phyloP scores from a whole-genome alignment of 1,284 basidiomycete species.

The Rhodotorula sp. region DNA sequence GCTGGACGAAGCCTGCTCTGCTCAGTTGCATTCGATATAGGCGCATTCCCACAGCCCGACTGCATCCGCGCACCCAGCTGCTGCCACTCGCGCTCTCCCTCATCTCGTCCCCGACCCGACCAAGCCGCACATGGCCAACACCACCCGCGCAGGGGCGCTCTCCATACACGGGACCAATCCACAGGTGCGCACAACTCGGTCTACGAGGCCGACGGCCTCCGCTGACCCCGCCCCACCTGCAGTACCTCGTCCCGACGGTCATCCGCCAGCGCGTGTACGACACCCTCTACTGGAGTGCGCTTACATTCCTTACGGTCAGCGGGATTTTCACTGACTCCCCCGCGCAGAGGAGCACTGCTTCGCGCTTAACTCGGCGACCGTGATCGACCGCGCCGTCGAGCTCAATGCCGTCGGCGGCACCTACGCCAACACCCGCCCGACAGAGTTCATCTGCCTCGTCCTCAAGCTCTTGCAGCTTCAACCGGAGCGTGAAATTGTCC shows the following conservation, averaged over 20 bases:
- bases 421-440: slow-evolving; percentile 83
- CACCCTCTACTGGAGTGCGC: slow-evolving; percentile 85
- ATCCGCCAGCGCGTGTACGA: slow-evolving; percentile 96
- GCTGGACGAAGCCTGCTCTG: too few relatives aligned
- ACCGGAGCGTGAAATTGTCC: slow-evolving; percentile 91
- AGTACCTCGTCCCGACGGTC: slow-evolving; percentile 96
- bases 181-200: slow-evolving; percentile 60
- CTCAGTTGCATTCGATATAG: too few relatives aligned
- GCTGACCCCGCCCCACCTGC: slow-evolving; percentile 23
- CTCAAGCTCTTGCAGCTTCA: slow-evolving; percentile 95
- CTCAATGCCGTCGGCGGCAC: slow-evolving; percentile 86
- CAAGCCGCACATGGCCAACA: slow-evolving; percentile 74
- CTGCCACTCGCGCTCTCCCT: neutral
- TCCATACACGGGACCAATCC: slow-evolving; percentile 93
- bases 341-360: slow-evolving; percentile 48
- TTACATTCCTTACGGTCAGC: slow-evolving; percentile 19
- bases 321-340: neutral
- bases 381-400: slow-evolving; percentile 90
- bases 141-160: slow-evolving; percentile 71
- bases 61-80: neutral
- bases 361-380: slow-evolving; percentile 69
- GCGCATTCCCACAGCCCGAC: neutral
- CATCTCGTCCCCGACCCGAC: neutral
- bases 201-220: neutral
- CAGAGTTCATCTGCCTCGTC: slow-evolving; percentile 85